Base-by-base conservation (phyloP, 495 filamentous ascomycete species). In the Aspergillus ostianus region DNA sequence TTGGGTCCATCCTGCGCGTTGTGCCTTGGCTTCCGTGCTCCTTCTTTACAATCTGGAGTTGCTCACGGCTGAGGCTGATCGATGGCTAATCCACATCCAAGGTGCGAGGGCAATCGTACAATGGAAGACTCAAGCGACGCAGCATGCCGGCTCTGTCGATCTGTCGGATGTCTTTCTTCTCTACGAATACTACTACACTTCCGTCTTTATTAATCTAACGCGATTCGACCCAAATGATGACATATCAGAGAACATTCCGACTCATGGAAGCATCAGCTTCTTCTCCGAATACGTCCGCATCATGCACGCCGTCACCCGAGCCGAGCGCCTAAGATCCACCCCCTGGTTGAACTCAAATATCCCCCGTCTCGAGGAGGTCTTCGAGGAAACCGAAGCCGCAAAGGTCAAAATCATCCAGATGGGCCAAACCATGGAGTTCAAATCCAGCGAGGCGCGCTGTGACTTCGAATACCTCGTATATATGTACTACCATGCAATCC, bases 401-500 rank as follows among this genome's bases (percentile, higher is more conserved):
- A 56, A 55, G 26, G 8, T 41, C 1, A 55, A 52, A 18, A 62
- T 59, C 21, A 21, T 71, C 20, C 56, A 50, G 2, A 57, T 67
- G 8, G 57, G 60, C 21, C 48, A 55, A 15, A 56, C 53, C 12
- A 63, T 71, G 17, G 48, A 62, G n/a, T 71, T 69, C 52, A 47
- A 55, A 18, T 64, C 56, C 5, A 51, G 48, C 1, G 53, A 58
- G 10, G 68, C 64, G 9, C 53, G 49, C 47, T 36, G 18, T 6
- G 62, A 61, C 36, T 71, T 67, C 18, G 58, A 67, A 12, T 46
- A 63, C 21, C 56, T 71, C 2, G 51, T 61, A 10, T 59, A 53
- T 45, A 67, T 71, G 64, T 71, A 67, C 26, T 66, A 65, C 56
- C 60, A 71, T 55, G 66, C 68, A 13, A 60, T 56, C 46, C 53